These are phyloP conservation scores for Rutidosis leptorrhynchoides DNA, from an alignment of 129 eudicot genomes.

Conservation along the genomic window DNA sequence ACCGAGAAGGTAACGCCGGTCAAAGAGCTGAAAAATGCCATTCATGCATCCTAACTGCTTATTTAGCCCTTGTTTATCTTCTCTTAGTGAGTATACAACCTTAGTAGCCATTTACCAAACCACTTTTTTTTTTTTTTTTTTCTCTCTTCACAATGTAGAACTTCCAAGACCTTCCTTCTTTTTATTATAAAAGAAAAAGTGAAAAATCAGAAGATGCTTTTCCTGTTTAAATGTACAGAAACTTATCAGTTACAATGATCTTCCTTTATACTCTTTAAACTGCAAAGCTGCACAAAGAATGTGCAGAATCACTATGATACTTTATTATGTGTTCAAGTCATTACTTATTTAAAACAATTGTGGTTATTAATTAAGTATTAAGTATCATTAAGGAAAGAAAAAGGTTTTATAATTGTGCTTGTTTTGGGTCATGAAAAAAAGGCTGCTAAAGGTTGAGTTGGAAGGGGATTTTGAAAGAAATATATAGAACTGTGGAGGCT, in stretches of 20 bases:
- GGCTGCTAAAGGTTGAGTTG: constrained; percentile 39
- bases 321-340: constrained; percentile 9
- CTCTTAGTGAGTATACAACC: constrained; percentile 45
- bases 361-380: constrained; percentile 23
- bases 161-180: not conserved
- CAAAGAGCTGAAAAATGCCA: constrained; percentile 80
- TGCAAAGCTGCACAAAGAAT: constrained; percentile 42
- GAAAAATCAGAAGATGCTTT: constrained; percentile 25
- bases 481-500: constrained; percentile 34
- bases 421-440: constrained; percentile 31
- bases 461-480: constrained; percentile 31
- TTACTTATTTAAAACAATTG: not conserved
- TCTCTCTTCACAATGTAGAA: constrained; percentile 14
- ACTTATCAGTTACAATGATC: constrained; percentile 17
- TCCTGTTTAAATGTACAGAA: constrained; percentile 25
- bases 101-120: constrained; percentile 55
- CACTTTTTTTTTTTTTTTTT: not conserved
- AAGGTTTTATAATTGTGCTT: constrained; percentile 18
- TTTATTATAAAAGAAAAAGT: not conserved
- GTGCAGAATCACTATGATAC: constrained; percentile 34
- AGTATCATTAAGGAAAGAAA: constrained; percentile 23
- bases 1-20: constrained; percentile 55
- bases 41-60: constrained; percentile 89
- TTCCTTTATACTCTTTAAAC: constrained; percentile 13
- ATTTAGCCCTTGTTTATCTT: constrained; percentile 54